Evolutionary conservation across 345 rosid genomes (phyloP), one percentile per base, ranked within the genome.

Genomic region (Zanthoxylum bungeanum): DNA sequence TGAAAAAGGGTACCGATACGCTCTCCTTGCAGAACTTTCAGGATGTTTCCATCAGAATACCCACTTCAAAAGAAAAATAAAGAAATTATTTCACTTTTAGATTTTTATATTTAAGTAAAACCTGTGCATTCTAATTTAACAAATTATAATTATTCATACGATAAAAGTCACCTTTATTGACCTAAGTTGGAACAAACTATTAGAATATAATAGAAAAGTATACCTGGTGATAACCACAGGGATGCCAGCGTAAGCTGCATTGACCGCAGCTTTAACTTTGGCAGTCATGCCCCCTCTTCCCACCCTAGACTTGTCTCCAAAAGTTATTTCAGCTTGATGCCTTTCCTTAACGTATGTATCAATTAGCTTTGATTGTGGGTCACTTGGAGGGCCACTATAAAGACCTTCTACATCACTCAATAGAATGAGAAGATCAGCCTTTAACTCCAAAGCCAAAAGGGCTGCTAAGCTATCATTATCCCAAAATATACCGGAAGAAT

Each of bases 261-360:
- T 87, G 44, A 87, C 89, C 52, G 99, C 99, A 81, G 99, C 98
- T 81, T 87, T 91, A 53, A 96, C 99, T 83, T 96, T 96, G 9
- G 99, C 97, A 25, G 94, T 91, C 99, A 93, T 96, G 67, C 99
- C 99, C 1, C 99, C 99, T 88, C 99, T 88, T 67, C 99, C 99
- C 61, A 96, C 82, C 76, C 99, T 88, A 73, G 99, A 96, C 81
- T 96, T 96, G 83, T 96, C 97, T 50, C 99, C 99, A 59, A 93
- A 93, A 39, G 98, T 96, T 67, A 96, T 91, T 84, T 83, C 99
- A 50, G 80, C 62, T 50, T 86, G 98, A 84, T 96, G 98, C 71
- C 71, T 89, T 75, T 89, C 96, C 74, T 83, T 86, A 46, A 96
- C 40, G 79, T 93, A 93, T 3, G 99, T 96, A 58, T 83, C 88